Base-by-base conservation (phyloP, 768 basidiomycete species). In the Exsudoporus frostii region DNA sequence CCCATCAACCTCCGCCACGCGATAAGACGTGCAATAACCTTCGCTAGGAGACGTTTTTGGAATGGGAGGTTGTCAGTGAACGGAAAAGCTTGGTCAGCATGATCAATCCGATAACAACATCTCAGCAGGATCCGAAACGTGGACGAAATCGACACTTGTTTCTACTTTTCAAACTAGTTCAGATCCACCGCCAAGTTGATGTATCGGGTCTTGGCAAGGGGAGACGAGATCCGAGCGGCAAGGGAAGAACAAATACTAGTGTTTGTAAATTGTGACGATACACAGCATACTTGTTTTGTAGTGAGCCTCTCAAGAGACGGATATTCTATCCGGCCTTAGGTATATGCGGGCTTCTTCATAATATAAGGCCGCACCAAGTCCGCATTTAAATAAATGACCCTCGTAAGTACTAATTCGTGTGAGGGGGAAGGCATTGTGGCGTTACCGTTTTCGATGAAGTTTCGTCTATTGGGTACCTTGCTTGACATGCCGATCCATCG, bases 91-190 rank as follows among this genome's bases (percentile, higher is more conserved):
- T 32, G 24, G 2, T 15, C 10, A 24, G 29, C 17, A 5, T 1
- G 15, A 42, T 32, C 24, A n/a, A 22, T 5, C 55, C 43, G 56
- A 50, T 32, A 32, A n/a, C 5, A 25, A 27, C n/a, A 25, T 39
- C 32, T 8, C 34, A 17, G 29, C 19, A 14, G 11, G 42, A 50
- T 50, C 48, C 27, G 45, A 51, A 55, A 56, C 49, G 39, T 24
- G 45, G 24, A 27, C 42, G 25, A 22, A 29, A 36, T 43, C 27
- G 48, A 56, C 29, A 25, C 33, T 10, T 34, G 20, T 38, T 3
- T 37, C 13, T 19, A 1, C 1, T 40, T n/a, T 38, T 48, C 37
- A 27, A 34, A 42, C 51, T 8, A 8, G n/a, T 41, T 51, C 29
- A 37, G n/a, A 32, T 25, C 29, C 17, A 24, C 41, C 15, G 38